A percentile compares a stretch with the other conserved stretches of the same genome.
phyloP scores from a whole-genome alignment of 768 basidiomycete species.

The Daedaleopsis nitida region DNA sequence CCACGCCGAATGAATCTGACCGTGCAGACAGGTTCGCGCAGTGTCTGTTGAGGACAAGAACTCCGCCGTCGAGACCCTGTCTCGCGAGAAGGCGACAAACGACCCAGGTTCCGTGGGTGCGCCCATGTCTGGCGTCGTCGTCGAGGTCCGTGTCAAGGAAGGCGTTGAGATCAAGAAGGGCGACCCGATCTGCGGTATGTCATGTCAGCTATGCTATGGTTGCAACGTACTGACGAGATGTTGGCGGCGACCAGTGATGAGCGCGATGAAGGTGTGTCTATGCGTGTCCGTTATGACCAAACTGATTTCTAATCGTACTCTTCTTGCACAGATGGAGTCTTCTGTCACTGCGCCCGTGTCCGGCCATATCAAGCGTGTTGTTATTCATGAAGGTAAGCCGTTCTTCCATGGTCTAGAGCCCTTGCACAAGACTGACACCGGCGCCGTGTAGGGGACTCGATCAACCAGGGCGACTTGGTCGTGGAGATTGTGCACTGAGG shows the following conservation, averaged over 20 bases:
- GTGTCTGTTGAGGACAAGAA: slow-evolving; percentile 96
- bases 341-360: slow-evolving; percentile 96
- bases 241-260: slow-evolving; percentile 61
- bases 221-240: slow-evolving; percentile 12
- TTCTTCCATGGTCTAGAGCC: neutral
- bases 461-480: slow-evolving; percentile 90
- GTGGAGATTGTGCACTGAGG: slow-evolving; percentile 81
- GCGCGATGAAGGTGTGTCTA: slow-evolving; percentile 88
- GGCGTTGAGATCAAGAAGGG: slow-evolving; percentile 98
- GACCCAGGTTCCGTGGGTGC: slow-evolving; percentile 98
- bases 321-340: slow-evolving; percentile 84
- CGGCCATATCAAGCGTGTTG: slow-evolving; percentile 92
- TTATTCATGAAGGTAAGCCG: slow-evolving; percentile 77
- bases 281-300: neutral
- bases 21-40: slow-evolving; percentile 71
- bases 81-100: slow-evolving; percentile 89
- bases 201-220: neutral
- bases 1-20: neutral
- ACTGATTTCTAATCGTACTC: slow-evolving; percentile 18
- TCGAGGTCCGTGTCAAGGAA: slow-evolving; percentile 97
- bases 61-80: slow-evolving; percentile 93
- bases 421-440: slow-evolving; percentile 10
- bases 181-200: slow-evolving; percentile 89
- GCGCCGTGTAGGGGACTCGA: slow-evolving; percentile 72
- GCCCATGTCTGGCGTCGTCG: slow-evolving; percentile 97